Conservation (phyloP, 2,329 filamentous ascomycete genomes). For the Neofusicoccum ribis region DNA sequence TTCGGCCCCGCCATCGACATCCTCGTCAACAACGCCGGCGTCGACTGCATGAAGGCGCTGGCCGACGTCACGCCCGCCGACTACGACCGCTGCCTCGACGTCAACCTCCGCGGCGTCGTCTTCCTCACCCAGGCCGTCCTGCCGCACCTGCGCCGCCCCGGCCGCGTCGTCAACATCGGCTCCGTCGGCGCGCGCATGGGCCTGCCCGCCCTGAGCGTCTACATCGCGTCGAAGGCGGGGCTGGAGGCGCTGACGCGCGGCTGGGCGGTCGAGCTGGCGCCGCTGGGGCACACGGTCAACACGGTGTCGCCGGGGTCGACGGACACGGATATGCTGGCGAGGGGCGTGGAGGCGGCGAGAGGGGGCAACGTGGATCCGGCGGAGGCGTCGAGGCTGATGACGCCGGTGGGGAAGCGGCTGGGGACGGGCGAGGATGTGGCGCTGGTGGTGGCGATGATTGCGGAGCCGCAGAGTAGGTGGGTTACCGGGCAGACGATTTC, state of each 20-base stretch:
- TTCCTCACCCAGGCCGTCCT: constrained; percentile 1
- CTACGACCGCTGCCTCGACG: neutral
- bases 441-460: neutral
- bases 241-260: neutral
- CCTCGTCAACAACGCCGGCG: constrained; percentile 17
- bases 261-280: neutral
- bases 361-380: no score
- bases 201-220: neutral
- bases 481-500: neutral
- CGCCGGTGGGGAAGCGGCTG: neutral
- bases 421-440: neutral
- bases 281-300: no score
- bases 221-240: constrained; percentile 12
- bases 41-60: neutral
- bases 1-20: constrained; percentile 4
- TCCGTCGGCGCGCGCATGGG: neutral
- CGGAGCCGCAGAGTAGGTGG: constrained; percentile 5
- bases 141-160: neutral
- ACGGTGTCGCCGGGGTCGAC: no score
- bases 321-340: no score
- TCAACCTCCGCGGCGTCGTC: neutral
- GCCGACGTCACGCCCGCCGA: neutral
- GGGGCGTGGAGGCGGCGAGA: no score
- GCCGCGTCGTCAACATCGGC: neutral
- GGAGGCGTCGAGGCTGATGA: no score